A percentile compares a stretch with the other conserved stretches of the same genome.
These are phyloP conservation scores for Lactuca sativa DNA, from an alignment of 129 eudicot genomes.

Conservation along the genomic window DNA sequence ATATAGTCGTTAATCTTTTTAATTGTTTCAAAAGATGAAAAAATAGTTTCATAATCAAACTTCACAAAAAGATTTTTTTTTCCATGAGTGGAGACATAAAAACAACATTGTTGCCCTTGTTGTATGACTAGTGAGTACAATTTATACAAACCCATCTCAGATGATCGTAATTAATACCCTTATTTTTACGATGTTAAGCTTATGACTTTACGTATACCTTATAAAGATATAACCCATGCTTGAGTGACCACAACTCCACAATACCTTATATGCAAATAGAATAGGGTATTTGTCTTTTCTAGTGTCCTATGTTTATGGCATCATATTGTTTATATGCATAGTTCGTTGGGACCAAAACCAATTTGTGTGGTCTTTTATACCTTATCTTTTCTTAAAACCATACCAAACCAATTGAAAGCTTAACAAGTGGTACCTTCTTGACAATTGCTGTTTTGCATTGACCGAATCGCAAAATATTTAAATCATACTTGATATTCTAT, in stretches of 20 bases:
- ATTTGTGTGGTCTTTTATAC: slow-evolving; percentile 35
- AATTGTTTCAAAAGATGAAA: no score
- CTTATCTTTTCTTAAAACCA: slow-evolving; percentile 21
- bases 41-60: no score
- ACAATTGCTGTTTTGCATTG: not conserved
- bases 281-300: slow-evolving; percentile 35
- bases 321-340: slow-evolving; percentile 12
- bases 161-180: not conserved
- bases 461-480: not conserved
- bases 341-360: slow-evolving; percentile 36
- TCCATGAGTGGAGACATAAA: not conserved
- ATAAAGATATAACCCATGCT: not conserved
- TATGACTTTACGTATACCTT: slow-evolving; percentile 3
- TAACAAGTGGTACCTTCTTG: slow-evolving; percentile 17
- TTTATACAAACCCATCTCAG: not conserved
- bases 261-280: slow-evolving; percentile 24
- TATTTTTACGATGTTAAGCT: slow-evolving; percentile 3
- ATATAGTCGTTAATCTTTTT: no score
- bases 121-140: not conserved
- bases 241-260: slow-evolving; percentile 39
- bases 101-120: not conserved
- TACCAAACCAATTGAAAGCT: slow-evolving; percentile 9
- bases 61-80: no score
- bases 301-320: slow-evolving; percentile 36
- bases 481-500: slow-evolving; percentile 29